Percentiles rank a stretch among this genome's conserved stretches.
Evolutionary conservation across 345 rosid genomes (phyloP).

Genomic region (Aquilaria malaccensis): DNA sequence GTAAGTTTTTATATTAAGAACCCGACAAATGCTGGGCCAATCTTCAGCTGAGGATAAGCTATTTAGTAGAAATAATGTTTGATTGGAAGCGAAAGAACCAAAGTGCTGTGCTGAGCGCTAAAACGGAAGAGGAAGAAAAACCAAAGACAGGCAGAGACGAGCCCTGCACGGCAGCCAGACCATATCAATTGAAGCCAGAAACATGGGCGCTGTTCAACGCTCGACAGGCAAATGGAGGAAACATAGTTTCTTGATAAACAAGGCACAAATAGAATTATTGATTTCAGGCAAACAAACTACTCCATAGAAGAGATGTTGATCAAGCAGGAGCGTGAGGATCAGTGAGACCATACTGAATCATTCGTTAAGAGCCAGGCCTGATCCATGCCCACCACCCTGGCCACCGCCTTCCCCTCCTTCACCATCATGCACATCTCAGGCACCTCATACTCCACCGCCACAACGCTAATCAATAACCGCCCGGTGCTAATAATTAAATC

Average conservation of each 20-base stretch:
- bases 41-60: too few relatives aligned
- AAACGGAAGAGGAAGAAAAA: too few relatives aligned
- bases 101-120: too few relatives aligned
- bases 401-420: constrained; percentile 69
- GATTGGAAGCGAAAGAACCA: too few relatives aligned
- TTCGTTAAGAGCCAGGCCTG: constrained; percentile 56
- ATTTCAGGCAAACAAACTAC: background rate
- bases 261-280: background rate
- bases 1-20: background rate
- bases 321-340: constrained; percentile 6
- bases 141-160: too few relatives aligned
- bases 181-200: too few relatives aligned
- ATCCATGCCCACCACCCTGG: constrained; percentile 51
- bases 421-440: constrained; percentile 80
- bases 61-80: too few relatives aligned
- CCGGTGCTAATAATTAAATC: too few relatives aligned
- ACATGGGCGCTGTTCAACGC: background rate
- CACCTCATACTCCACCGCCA: constrained; percentile 64
- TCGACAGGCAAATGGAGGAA: background rate
- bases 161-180: too few relatives aligned
- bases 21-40: background rate
- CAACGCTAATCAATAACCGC: constrained; percentile 24
- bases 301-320: background rate
- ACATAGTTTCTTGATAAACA: background rate
- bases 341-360: constrained; percentile 27